Percentiles rank a stretch among this genome's conserved stretches.
phyloP scores from a whole-genome alignment of 192 early-diverging fungal genomes.

The Umbelopsis ramanniana region DNA sequence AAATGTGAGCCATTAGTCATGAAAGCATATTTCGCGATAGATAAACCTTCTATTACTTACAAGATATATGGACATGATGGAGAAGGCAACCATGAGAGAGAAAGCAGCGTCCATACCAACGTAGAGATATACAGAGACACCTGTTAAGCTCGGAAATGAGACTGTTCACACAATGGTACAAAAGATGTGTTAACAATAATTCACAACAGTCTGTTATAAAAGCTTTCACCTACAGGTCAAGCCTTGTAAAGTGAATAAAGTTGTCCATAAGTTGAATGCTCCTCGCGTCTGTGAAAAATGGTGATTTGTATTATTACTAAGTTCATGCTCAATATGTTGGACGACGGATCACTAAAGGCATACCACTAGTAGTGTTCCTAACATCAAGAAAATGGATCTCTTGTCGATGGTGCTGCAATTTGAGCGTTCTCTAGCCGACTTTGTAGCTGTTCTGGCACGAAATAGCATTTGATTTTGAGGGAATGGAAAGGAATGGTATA shows the following conservation, averaged over 20 bases:
- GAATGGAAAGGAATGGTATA: no score
- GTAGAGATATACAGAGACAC: not conserved
- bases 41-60: not conserved
- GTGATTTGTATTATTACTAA: not conserved
- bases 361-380: not conserved
- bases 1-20: no score
- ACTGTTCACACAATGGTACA: not conserved
- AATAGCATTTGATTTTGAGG: not conserved
- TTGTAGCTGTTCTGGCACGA: not conserved
- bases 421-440: not conserved
- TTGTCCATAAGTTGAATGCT: conserved; percentile 1
- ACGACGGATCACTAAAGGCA: not conserved
- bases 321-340: no score
- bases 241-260: conserved; percentile 16
- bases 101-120: not conserved
- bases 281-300: not conserved
- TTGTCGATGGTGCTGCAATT: not conserved
- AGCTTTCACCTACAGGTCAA: not conserved
- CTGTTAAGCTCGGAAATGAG: conserved; percentile 12
- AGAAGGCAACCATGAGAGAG: not conserved
- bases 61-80: not conserved
- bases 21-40: no score
- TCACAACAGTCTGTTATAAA: not conserved
- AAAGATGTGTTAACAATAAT: not conserved
- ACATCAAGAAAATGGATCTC: not conserved